Base-by-base conservation (phyloP, 208 protist species). In the Leishmania amazonensis region DNA sequence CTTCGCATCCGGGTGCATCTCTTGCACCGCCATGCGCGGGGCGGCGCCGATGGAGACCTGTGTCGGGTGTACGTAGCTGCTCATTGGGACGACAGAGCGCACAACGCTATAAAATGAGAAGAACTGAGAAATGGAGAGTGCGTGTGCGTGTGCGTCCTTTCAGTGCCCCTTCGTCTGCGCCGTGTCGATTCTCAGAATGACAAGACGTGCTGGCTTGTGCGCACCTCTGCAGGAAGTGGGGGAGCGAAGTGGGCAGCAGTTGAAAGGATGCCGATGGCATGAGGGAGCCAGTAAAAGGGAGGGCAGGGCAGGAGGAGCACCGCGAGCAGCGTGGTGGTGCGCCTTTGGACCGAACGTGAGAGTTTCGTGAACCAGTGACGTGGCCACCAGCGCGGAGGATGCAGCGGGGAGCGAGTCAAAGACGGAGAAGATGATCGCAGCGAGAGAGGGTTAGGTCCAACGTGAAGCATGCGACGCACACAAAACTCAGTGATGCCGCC, bases 21-120 rank as follows among this genome's bases (percentile, higher is more conserved):
- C 78, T 70, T 81, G 54, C 31, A 81, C 82, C 82, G 78, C 78
- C 82, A 85, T 85, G 1, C 81, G 81, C 24, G 81, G 81, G 4
- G 75, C 53, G 40, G 75, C 60, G 40, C 57, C 60, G 40, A 76
- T 60, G 47, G 72, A 76, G 49, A 76, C 49, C 28, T 54, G 72
- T 9, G 72, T 60, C 17, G 72, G 72, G 38, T 76, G 72, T 11
- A 60, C 19, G 49, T 76, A 62, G 49, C 28, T 60, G 28, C 28
- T 76, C 72, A 76, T 76, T 28, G 72, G 49, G n/a, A 6, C 4
- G 28, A 8, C 28, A 60, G 47, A 42, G 24, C 62, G 40, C 72
- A 45, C 28, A 4, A 9, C 19, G 51, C 51, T 54, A 54, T 13
- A 54, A 17, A 54, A 54, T 54, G 2, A 13, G 13, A 54, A 19